These are phyloP conservation scores for Plantago coronopus DNA, from an alignment of 305 asterid genomes.

Conservation along the genomic window DNA sequence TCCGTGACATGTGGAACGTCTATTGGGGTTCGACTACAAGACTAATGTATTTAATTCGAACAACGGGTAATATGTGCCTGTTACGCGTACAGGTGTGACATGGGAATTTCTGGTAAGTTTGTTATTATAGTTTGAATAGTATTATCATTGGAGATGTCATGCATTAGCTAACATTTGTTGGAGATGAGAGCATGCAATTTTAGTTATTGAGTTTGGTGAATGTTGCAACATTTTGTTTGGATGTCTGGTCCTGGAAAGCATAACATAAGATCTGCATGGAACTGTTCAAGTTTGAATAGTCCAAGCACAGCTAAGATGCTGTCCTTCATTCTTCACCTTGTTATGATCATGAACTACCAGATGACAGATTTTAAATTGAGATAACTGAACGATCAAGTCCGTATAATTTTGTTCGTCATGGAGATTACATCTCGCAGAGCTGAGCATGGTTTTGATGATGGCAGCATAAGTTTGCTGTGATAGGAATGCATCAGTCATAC, in stretches of 20 bases:
- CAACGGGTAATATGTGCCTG: background rate
- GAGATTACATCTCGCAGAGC: background rate
- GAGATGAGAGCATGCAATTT: constrained; percentile 8
- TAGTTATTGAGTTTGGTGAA: constrained; percentile 10
- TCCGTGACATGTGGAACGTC: constrained; percentile 8
- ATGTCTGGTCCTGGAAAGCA: background rate
- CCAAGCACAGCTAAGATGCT: background rate
- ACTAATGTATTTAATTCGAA: background rate
- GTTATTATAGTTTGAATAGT: constrained; percentile 2
- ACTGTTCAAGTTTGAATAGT: constrained; percentile 11
- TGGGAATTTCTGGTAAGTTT: background rate
- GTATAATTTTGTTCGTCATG: too few species aligned
- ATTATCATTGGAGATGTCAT: background rate
- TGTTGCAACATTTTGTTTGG: constrained; percentile 8
- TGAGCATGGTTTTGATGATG: too few species aligned
- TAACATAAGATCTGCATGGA: background rate
- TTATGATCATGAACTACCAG: constrained; percentile 6
- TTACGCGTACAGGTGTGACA: background rate
- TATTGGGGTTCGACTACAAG: background rate
- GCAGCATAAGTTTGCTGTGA: too few species aligned
- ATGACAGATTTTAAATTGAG: background rate
- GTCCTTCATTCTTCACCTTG: constrained; percentile 3
- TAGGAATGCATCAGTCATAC: too few species aligned
- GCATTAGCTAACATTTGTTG: constrained; percentile 9
- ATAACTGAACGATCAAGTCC: background rate